Conservation (phyloP, 2,329 filamentous ascomycete genomes). For the Eurotiales sp. region DNA sequence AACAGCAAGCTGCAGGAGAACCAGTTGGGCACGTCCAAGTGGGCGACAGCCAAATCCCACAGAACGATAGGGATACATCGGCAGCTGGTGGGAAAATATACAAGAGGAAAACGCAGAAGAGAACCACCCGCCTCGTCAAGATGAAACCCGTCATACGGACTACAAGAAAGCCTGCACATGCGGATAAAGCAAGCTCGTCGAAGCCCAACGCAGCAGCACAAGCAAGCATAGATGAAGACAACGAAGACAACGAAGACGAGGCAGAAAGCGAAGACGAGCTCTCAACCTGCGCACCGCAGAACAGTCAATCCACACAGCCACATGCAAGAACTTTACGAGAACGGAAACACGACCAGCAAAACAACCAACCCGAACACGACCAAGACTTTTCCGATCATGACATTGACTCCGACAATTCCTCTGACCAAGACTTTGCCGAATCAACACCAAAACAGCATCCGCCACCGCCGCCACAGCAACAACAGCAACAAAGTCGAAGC, state of each 20-base stretch:
- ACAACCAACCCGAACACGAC: not conserved
- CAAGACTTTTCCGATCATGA: conserved; percentile 14
- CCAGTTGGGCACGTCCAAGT: conserved; percentile 25
- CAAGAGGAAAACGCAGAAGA: conserved; percentile 50
- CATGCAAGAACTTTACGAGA: not conserved
- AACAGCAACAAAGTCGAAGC: too few relatives aligned
- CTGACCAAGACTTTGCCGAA: conserved; percentile 11
- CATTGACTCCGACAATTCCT: conserved; percentile 17
- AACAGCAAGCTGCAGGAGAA: conserved; percentile 17
- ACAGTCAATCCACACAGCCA: too few relatives aligned
- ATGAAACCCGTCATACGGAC: conserved; percentile 40
- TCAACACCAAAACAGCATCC: not conserved
- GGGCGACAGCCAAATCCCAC: conserved; percentile 33
- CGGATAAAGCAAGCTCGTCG: not conserved
- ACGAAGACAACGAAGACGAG: conserved; percentile 15
- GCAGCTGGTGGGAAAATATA: conserved; percentile 23
- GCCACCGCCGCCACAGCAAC: conserved; percentile 11
- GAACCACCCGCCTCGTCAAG: conserved; percentile 42
- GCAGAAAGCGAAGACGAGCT: conserved; percentile 15
- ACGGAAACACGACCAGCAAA: not conserved
- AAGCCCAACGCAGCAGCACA: not conserved
- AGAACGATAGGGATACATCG: conserved; percentile 3
- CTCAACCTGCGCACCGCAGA: conserved; percentile 21
- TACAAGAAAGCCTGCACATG: conserved; percentile 21
- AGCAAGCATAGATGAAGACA: conserved; percentile 14